phyloP scores from a whole-genome alignment of 2,329 filamentous ascomycete genomes.

The Spiromastix sp. region DNA sequence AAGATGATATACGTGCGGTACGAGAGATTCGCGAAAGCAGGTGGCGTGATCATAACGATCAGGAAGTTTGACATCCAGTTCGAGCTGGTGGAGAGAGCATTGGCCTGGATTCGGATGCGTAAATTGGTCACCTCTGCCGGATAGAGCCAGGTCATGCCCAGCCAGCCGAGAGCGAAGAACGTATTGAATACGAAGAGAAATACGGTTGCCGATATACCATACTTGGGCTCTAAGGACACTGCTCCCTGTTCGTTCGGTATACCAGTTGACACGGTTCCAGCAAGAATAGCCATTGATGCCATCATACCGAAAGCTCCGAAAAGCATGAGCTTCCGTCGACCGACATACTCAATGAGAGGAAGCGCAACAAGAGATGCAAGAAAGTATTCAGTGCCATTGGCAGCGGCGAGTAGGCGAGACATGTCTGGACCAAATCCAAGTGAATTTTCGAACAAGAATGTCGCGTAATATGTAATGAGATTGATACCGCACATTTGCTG shows the following conservation, averaged over 20 bases:
- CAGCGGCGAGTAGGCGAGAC: conserved; percentile 21
- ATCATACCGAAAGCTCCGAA: conserved; percentile 4
- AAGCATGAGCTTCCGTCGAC: conserved; percentile 19
- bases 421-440: conserved; percentile 21
- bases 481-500: conserved; percentile 34
- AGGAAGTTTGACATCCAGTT: too few relatives aligned
- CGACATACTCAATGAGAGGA: conserved; percentile 4
- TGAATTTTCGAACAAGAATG: conserved; percentile 27
- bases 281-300: conserved; percentile 3
- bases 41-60: conserved; percentile 14
- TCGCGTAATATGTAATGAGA: conserved; percentile 28
- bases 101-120: conserved; percentile 36
- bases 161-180: conserved; percentile 55
- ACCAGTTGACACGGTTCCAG: conserved; percentile 3
- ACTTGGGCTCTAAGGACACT: neutral
- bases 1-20: conserved; percentile 30
- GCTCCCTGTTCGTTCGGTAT: neutral
- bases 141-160: conserved; percentile 50
- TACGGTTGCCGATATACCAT: conserved; percentile 10
- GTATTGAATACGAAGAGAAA: conserved; percentile 57
- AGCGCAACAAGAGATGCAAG: conserved; percentile 6
- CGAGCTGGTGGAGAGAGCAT: too few relatives aligned
- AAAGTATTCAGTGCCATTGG: conserved; percentile 16
- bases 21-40: conserved; percentile 29
- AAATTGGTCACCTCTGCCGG: conserved; percentile 44